Evolutionary conservation across 163 green algal genomes (phyloP).

Genomic region (Scenedesmus sp.): DNA sequence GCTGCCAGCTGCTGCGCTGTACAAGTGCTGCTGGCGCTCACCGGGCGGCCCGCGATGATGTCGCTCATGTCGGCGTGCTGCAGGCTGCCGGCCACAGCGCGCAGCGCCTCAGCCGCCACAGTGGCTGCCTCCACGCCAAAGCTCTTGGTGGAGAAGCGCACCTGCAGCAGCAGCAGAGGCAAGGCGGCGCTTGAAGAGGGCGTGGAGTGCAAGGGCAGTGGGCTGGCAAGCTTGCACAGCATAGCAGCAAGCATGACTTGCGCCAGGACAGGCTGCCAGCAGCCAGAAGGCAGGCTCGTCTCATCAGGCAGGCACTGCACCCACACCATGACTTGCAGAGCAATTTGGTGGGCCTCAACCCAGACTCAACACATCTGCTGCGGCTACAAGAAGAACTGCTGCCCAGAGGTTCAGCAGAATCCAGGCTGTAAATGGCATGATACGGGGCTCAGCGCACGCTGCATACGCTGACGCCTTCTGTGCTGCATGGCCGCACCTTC

Average conservation of each 20-base stretch:
- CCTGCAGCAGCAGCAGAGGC: slow-evolving; percentile 57
- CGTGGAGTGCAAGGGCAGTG: background rate
- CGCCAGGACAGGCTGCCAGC: too few relatives aligned
- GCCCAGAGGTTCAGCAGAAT: background rate
- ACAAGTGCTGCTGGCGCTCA: slow-evolving; percentile 43
- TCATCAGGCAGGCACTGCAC: too few relatives aligned
- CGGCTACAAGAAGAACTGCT: background rate
- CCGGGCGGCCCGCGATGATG: slow-evolving; percentile 93
- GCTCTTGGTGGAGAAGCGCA: slow-evolving; percentile 95
- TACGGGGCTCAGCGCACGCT: too few relatives aligned
- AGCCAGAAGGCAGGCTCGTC: too few relatives aligned
- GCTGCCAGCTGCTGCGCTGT: too few relatives aligned
- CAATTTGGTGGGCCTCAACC: too few relatives aligned
- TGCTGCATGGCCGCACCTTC: slow-evolving; percentile 62
- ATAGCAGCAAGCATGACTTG: background rate
- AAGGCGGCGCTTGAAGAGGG: too few relatives aligned
- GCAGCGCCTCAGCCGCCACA: slow-evolving; percentile 85
- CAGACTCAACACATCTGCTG: background rate
- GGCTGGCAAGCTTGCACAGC: background rate
- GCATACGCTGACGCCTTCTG: too few relatives aligned
- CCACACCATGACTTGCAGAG: too few relatives aligned
- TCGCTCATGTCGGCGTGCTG: slow-evolving; percentile 93
- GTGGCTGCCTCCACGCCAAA: slow-evolving; percentile 89
- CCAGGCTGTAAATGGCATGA: too few relatives aligned
- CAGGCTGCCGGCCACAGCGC: slow-evolving; percentile 72